Base-by-base conservation (phyloP, 495 filamentous ascomycete genomes). In the Baudoinia panamericana region DNA sequence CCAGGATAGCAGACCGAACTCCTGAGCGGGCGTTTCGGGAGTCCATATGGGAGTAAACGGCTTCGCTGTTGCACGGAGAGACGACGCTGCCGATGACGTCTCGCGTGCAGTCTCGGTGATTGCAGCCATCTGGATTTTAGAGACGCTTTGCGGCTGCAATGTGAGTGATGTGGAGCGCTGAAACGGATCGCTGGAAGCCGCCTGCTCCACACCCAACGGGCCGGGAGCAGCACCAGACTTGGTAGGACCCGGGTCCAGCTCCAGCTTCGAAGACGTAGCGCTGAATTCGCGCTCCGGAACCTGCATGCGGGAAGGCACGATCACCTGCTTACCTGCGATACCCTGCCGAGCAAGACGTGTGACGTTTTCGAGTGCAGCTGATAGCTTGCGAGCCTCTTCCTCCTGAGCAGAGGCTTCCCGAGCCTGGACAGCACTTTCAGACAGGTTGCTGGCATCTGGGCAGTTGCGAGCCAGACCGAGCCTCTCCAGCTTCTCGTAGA, bases 1-100 rank as follows among this genome's bases (percentile, higher is more conserved):
- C 42, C 42, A 45, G 12, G 42, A 45, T 1, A 37, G 35, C 26
- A 38, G 9, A 15, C 42, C 20, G 25, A 45, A 21, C 28, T 45
- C 33, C 21, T 45, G 3, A 5, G 18, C 34, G 10, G 20, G 15
- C 8, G 9, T 45, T 25, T 45, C 12, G 12, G 42, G 33, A 16
- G 30, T 37, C 42, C 42, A 45, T 8, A 45, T 9, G 17, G 42
- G 42, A 21, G 20, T 16, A 27, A 45, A 45, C 5, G 19, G 7
- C 18, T n/a, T 10, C n/a, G 42, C 42, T 2, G 32, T 39, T 6
- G 33, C 42, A 8, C 42, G 22, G 6, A 45, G 42, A 11, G 42
- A 37, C 13, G 42, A 45, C 1, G 34, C 11, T 18, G 33, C 13
- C 5, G 20, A 19, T 4, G 23, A 12, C 34, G 23, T 8, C 5